Evolutionary conservation across 2,329 filamentous ascomycete genomes (phyloP).

Genomic region (Aspergillus uvarum): DNA sequence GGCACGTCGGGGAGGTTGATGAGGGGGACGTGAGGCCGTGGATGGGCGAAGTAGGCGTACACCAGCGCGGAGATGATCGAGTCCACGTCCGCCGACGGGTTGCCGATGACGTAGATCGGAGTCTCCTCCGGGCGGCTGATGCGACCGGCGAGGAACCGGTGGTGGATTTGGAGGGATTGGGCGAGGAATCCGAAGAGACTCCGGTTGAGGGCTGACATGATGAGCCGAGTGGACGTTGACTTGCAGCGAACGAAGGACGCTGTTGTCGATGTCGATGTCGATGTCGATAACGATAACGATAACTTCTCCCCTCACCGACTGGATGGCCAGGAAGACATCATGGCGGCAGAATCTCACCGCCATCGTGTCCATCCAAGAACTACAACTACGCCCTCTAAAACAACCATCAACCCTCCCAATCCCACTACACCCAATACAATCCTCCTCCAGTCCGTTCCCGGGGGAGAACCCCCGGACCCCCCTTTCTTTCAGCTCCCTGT

Average conservation of each 20-base stretch:
- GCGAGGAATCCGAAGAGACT: slow-evolving; percentile 40
- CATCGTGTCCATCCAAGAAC: background rate
- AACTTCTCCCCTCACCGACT: no score
- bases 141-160: slow-evolving; percentile 25
- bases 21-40: slow-evolving; percentile 55
- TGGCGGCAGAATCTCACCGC: slow-evolving; percentile 8
- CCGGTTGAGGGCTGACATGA: slow-evolving; percentile 11
- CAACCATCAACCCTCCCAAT: background rate
- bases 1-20: slow-evolving; percentile 55
- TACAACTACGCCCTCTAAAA: background rate
- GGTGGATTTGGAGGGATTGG: slow-evolving; percentile 32
- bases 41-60: slow-evolving; percentile 58
- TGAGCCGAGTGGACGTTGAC: background rate
- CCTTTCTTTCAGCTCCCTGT: no score
- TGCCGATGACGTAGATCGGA: slow-evolving; percentile 44
- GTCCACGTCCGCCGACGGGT: slow-evolving; percentile 58
- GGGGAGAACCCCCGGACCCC: no score
- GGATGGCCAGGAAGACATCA: background rate
- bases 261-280: no score
- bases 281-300: no score
- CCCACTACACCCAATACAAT: no score
- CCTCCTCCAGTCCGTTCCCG: no score
- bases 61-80: slow-evolving; percentile 61
- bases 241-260: no score
- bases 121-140: slow-evolving; percentile 20